Base-by-base conservation (phyloP, 805 yeast genomes). In the Tetrapisispora phaffii region DNA sequence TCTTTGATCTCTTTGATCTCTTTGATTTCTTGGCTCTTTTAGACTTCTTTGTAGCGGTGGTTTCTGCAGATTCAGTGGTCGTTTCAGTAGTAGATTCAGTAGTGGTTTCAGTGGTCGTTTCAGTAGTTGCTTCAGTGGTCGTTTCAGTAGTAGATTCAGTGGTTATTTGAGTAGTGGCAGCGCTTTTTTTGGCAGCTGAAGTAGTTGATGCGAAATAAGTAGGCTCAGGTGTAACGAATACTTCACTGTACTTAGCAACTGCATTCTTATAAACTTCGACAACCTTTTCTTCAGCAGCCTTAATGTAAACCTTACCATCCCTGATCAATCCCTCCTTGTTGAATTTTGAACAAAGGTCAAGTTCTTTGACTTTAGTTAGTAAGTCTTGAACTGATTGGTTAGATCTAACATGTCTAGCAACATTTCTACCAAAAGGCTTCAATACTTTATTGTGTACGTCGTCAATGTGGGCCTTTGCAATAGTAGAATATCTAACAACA, bases 1-100 rank as follows among this genome's bases (percentile, higher is more conserved):
- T n/a, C 34, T 31, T 31, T 31, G 34, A 31, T 31, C 22, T 36
- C 29, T 36, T 36, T 21, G 26, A 7, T 15, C 12, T 36, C 29
- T 36, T 36, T 21, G 29, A 6, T 23, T 23, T 28, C 8, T 29
- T 39, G 19, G 34, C 19, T 19, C 20, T 39, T 15, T 21, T 29
- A 12, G 20, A 23, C n/a, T 16, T 37, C 16, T 37, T 24, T 12
- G 20, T n/a, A 10, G 41, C 15, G 22, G 28, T 7, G 7, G 39
- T 20, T 35, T 35, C 19, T 22, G 39, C 17, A 6, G 38, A 9
- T 23, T 37, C 34, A 15, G 38, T 24, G 10, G 39, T 22, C 19
- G 39, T 8, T 26, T 34, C 34, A 26, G 42, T 31, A 39, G 31
- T 16, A 23, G 42, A 39, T 22, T 41, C 42, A n/a, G 33, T 19